phyloP scores from a whole-genome alignment of 139 green algal species.

The Ettlia oleoabundans region DNA sequence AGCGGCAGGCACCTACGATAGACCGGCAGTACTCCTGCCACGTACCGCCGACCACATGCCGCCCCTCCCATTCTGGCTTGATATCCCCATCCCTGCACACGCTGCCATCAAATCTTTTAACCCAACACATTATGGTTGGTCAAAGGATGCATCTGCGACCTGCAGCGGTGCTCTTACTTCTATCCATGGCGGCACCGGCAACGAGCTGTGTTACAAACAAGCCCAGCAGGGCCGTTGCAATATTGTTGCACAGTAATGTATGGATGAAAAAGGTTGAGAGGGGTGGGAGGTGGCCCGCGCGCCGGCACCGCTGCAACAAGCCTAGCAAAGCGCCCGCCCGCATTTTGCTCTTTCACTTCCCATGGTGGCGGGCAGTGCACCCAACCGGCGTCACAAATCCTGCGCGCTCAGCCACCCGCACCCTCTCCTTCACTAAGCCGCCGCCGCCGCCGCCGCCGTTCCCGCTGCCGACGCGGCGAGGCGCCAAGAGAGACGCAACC shows the following conservation, averaged over 20 bases:
- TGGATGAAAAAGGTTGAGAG: background rate
- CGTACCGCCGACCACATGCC: too few species aligned
- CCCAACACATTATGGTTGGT: too few species aligned
- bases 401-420: background rate
- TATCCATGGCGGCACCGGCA: too few species aligned
- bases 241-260: background rate
- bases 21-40: too few species aligned
- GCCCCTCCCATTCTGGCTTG: too few species aligned
- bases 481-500: too few species aligned
- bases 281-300: background rate
- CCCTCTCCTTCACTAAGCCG: background rate
- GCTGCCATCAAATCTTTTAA: too few species aligned
- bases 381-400: constrained; percentile 21
- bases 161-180: too few species aligned
- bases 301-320: constrained; percentile 31
- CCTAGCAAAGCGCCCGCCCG: constrained; percentile 1
- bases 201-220: background rate
- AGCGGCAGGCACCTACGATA: too few species aligned
- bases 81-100: too few species aligned
- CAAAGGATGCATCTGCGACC: too few species aligned
- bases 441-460: background rate
- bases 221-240: too few species aligned
- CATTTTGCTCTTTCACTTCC: constrained; percentile 30
- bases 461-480: background rate
- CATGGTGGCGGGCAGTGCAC: constrained; percentile 17